Conservation (phyloP, 192 early-diverging fungal genomes). For the Helicostylum pulchrum region DNA sequence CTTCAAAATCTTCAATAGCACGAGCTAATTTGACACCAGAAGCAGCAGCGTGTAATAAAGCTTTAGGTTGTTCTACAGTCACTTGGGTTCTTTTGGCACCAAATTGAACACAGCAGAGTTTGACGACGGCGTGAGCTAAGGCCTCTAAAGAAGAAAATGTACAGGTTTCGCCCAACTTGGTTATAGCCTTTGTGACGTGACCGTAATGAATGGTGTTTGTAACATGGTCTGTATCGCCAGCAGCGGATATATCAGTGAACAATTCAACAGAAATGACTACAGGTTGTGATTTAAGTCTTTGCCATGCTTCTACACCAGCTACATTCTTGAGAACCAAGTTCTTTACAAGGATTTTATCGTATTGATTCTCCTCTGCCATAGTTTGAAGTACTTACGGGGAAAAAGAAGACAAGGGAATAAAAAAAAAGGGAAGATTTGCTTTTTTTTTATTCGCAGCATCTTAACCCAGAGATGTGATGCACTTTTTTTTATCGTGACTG, state of each 20-base stretch:
- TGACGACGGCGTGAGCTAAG: conserved; percentile 64
- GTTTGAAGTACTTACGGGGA: not conserved
- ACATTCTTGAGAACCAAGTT: conserved; percentile 79
- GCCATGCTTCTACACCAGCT: conserved; percentile 93
- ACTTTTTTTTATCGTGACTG: no score
- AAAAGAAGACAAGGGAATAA: not conserved
- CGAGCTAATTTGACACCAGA: conserved; percentile 89
- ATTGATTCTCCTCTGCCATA: not conserved
- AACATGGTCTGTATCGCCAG: conserved; percentile 78
- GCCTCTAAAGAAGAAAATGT: conserved; percentile 71
- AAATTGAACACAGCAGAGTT: conserved; percentile 59
- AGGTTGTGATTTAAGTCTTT: conserved; percentile 82
- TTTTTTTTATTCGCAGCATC: no score
- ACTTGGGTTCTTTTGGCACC: conserved; percentile 66
- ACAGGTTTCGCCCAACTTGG: conserved; percentile 70
- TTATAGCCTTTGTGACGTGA: conserved; percentile 69
- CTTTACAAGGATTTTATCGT: conserved; percentile 68
- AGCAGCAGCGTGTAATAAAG: conserved; percentile 85
- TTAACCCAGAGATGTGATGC: no score
- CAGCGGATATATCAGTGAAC: conserved; percentile 68
- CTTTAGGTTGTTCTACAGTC: conserved; percentile 78
- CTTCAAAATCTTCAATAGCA: conserved; percentile 50
- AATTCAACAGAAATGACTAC: conserved; percentile 77
- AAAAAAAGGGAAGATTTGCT: no score
- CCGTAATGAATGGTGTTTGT: conserved; percentile 83